Conservation (phyloP, 441 rosid genomes). For the Aleurites moluccanus region DNA sequence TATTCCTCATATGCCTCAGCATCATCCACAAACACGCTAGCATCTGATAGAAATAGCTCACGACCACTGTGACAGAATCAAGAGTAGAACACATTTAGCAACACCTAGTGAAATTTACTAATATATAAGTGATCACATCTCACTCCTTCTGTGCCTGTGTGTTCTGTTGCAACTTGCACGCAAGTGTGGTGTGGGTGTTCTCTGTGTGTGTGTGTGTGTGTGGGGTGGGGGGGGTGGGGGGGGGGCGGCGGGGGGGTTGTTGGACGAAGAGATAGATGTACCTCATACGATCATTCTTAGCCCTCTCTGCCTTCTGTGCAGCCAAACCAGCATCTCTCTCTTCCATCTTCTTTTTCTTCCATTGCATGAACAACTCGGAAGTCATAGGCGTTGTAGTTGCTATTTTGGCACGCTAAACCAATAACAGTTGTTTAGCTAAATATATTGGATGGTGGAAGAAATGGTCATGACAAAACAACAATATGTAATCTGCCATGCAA, state of each 20-base stretch:
- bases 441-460: conserved; percentile 1
- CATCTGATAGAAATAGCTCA: conserved; percentile 82
- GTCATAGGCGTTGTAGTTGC: conserved; percentile 77
- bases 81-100: conserved; percentile 13
- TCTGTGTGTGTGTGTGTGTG: too few relatives aligned
- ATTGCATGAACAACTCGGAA: conserved; percentile 79
- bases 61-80: conserved; percentile 67
- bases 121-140: not conserved
- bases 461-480: not conserved
- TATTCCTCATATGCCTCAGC: conserved; percentile 75
- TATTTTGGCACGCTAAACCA: conserved; percentile 69
- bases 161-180: too few relatives aligned
- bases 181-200: too few relatives aligned
- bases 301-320: conserved; percentile 84
- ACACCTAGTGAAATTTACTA: conserved; percentile 14
- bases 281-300: conserved; percentile 99
- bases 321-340: conserved; percentile 88
- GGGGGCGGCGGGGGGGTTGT: too few relatives aligned
- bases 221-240: too few relatives aligned
- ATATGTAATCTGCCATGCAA: not conserved
- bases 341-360: conserved; percentile 86
- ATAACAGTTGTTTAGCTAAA: conserved; percentile 9
- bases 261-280: too few relatives aligned
- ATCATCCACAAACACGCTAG: conserved; percentile 96
- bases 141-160: not conserved